These are phyloP conservation scores for Penicillium egyptiacum DNA, from an alignment of 495 filamentous ascomycete species.

Conservation along the genomic window DNA sequence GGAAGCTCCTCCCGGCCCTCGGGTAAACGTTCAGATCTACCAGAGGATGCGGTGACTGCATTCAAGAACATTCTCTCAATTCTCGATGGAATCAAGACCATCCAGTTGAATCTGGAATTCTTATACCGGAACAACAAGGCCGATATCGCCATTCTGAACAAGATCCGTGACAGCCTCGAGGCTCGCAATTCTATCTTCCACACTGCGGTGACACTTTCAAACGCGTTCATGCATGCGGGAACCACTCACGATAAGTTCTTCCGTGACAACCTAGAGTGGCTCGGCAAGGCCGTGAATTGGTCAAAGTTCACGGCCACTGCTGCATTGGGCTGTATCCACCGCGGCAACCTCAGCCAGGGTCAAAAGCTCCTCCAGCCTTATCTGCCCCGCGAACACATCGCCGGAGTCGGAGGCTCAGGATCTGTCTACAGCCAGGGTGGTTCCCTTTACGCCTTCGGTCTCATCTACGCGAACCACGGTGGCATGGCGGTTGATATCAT, in stretches of 20 bases:
- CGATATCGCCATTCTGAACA: slow-evolving; percentile 86
- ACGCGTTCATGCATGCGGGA: slow-evolving; percentile 99
- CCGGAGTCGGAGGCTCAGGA: slow-evolving; percentile 62
- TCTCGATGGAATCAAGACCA: slow-evolving; percentile 84
- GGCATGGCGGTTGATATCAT: slow-evolving; percentile 89
- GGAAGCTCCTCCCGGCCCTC: slow-evolving; percentile 39
- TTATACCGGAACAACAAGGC: slow-evolving; percentile 92
- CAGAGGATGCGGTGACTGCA: slow-evolving; percentile 53
- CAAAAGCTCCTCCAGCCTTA: slow-evolving; percentile 94
- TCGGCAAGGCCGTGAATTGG: slow-evolving; percentile 99
- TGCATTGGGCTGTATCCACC: slow-evolving; percentile 93
- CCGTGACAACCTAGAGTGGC: slow-evolving; percentile 95
- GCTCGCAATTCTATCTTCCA: slow-evolving; percentile 98
- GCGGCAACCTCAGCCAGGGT: slow-evolving; percentile 88
- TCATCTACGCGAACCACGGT: slow-evolving; percentile 98
- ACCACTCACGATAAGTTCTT: slow-evolving; percentile 98
- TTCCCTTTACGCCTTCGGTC: slow-evolving; percentile 88
- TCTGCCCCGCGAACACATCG: slow-evolving; percentile 68
- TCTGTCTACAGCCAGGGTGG: slow-evolving; percentile 96
- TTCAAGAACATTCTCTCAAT: slow-evolving; percentile 83
- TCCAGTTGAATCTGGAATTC: slow-evolving; percentile 93
- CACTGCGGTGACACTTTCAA: slow-evolving; percentile 92
- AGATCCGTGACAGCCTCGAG: slow-evolving; percentile 92
- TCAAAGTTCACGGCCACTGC: slow-evolving; percentile 99
- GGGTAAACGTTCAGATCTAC: slow-evolving; percentile 42